phyloP scores from a whole-genome alignment of 495 filamentous ascomycete species.

The Tuber magnatum region DNA sequence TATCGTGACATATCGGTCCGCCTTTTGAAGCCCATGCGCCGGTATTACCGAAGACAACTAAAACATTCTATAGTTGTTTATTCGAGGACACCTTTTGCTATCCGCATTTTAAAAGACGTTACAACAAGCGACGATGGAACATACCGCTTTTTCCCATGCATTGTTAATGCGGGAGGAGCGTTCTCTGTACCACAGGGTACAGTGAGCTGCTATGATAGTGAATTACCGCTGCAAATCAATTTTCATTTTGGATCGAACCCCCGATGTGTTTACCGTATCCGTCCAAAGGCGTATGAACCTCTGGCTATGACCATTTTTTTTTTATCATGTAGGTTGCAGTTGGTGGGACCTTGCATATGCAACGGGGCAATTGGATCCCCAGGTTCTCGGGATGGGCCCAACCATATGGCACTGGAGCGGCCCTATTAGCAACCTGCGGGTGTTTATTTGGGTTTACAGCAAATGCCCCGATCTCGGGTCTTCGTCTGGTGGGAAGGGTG shows the following conservation, averaged over 20 bases:
- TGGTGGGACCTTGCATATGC: conserved; percentile 38
- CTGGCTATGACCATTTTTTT: conserved; percentile 23
- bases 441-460: conserved; percentile 21
- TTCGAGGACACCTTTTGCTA: conserved; percentile 22
- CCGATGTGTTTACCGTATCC: conserved; percentile 10
- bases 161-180: conserved; percentile 5
- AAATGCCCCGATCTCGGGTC: conserved; percentile 7
- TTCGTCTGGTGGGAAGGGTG: conserved; percentile 13
- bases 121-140: conserved; percentile 26
- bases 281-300: conserved; percentile 27
- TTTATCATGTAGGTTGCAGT: conserved; percentile 20
- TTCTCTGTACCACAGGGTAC: conserved; percentile 8
- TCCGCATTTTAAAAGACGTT: conserved; percentile 27
- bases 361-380: conserved; percentile 29
- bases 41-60: conserved; percentile 16
- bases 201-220: conserved; percentile 7
- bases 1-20: conserved; percentile 24
- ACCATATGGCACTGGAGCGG: conserved; percentile 28
- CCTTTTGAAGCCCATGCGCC: conserved; percentile 20
- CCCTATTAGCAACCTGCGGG: conserved; percentile 16
- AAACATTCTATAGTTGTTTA: conserved; percentile 32
- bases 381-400: conserved; percentile 34
- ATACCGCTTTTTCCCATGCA: conserved; percentile 22
- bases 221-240: conserved; percentile 24
- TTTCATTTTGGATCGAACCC: conserved; percentile 30